Conservation (phyloP, 139 green algal genomes). For the Microglena sp. region DNA sequence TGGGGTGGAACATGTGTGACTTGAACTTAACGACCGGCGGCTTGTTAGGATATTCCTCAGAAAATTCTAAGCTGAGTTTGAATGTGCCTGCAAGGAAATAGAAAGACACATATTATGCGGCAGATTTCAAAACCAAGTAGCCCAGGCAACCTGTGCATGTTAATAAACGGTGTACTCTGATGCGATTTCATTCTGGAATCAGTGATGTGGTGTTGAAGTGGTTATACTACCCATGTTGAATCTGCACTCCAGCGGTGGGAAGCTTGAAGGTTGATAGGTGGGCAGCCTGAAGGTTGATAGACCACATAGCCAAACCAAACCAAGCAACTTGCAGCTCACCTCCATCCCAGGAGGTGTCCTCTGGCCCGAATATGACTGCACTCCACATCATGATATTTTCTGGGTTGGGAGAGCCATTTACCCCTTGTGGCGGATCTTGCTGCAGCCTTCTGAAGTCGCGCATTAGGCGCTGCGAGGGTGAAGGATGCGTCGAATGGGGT, state of each 20-base stretch:
- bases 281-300: too few relatives aligned
- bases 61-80: slow-evolving; percentile 89
- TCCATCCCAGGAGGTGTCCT: slow-evolving; percentile 93
- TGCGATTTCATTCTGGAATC: too few relatives aligned
- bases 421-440: slow-evolving; percentile 85
- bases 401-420: slow-evolving; percentile 82
- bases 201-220: too few relatives aligned
- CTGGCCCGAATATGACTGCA: slow-evolving; percentile 96
- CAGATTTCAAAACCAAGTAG: too few relatives aligned
- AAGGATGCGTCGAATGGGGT: too few relatives aligned
- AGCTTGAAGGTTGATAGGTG: too few relatives aligned
- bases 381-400: slow-evolving; percentile 99
- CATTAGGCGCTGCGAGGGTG: slow-evolving; percentile 77
- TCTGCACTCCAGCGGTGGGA: too few relatives aligned
- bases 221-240: too few relatives aligned
- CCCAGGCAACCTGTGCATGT: too few relatives aligned
- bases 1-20: slow-evolving; percentile 93
- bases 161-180: too few relatives aligned
- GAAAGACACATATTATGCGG: too few relatives aligned
- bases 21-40: slow-evolving; percentile 90
- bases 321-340: slow-evolving; percentile 46
- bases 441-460: slow-evolving; percentile 85
- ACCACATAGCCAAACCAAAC: too few relatives aligned
- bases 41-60: slow-evolving; percentile 98
- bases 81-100: slow-evolving; percentile 79